Evolutionary conservation across 192 early-diverging fungal genomes (phyloP), one percentile per base, ranked within the genome.

Genomic region (Haplosporangium gracile): DNA sequence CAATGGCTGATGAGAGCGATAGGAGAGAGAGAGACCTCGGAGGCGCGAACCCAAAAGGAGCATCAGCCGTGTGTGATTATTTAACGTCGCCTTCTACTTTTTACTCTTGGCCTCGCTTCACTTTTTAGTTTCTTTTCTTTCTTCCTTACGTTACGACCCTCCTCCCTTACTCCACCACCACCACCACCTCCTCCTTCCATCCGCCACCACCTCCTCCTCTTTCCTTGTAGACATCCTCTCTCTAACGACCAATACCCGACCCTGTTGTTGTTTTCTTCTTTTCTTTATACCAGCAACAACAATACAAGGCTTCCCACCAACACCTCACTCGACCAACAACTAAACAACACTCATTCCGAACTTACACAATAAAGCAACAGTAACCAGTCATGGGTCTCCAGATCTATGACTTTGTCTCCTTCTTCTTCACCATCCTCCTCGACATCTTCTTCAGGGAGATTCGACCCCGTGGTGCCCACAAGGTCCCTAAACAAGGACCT

Each of bases 401-500:
- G 78, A 78, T 91, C 74, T 97, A 97, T 87, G 95, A 97, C 88
- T 65, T 94, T 70, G 90, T 93, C 43, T 84, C 91, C 8, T 90
- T 88, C 84, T 91, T 96, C 82, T 96, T 95, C 85, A 93, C 90
- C 63, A 83, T 92, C 16, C 88, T 95, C 5, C 88, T 96, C 29
- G 92, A 93, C 55, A 89, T 97, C 86, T 97, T 97, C 83, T 98
- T 99, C 82, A 89, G 97, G 38, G 98, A 99, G 89, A 95, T 99
- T 74, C 92, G 94, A 49, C 92, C 93, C 24, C 91, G 97, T 34
- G 96, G 96, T 76, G 89, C 94, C 36, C 96, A 98, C 85, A 92
- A 94, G 77, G 93, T 99, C 72, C 98, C 99, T 2, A 78, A 85
- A 55, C 91, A 93, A 24, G 99, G 98, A 0, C 99, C 99, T 15